Percentiles rank a stretch among this genome's conserved stretches.
phyloP scores from a whole-genome alignment of 345 rosid genomes.

The Rhodamnia rubescens region DNA sequence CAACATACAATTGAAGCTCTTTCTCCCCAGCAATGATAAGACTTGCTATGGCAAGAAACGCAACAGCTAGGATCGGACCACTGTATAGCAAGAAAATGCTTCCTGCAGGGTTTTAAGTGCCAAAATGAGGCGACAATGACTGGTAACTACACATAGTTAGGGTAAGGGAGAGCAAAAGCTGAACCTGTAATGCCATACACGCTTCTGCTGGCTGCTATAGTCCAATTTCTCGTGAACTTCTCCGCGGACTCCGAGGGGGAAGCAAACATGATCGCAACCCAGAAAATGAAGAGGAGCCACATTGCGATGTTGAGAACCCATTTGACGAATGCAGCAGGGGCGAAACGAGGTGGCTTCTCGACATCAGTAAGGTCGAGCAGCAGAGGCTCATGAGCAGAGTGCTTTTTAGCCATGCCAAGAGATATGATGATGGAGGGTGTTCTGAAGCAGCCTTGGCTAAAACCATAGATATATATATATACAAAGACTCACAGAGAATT shows the following conservation, averaged over 20 bases:
- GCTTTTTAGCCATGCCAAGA: background rate
- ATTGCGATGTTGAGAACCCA: conserved; percentile 45
- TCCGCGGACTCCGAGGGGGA: conserved; percentile 42
- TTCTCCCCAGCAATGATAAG: conserved; percentile 48
- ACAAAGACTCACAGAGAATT: background rate
- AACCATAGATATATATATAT: background rate
- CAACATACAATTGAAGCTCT: conserved; percentile 28
- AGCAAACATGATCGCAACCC: conserved; percentile 48
- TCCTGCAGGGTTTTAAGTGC: conserved; percentile 26
- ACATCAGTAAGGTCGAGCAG: background rate
- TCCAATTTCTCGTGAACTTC: conserved; percentile 20
- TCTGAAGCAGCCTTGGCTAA: background rate
- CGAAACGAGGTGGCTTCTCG: background rate
- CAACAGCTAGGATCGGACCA: conserved; percentile 53
- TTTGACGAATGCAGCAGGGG: conserved; percentile 5
- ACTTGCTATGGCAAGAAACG: conserved; percentile 36
- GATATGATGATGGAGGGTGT: background rate
- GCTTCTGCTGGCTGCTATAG: conserved; percentile 16
- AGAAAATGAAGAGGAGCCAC: conserved; percentile 40
- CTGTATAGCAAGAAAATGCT: conserved; percentile 56
- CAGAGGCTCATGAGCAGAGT: background rate
- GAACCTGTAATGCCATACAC: conserved; percentile 56
- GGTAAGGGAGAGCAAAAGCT: background rate
- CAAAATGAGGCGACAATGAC: background rate
- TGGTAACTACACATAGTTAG: background rate